phyloP scores from a whole-genome alignment of 176 grass and related monocot species.

The Oryza australiensis region DNA sequence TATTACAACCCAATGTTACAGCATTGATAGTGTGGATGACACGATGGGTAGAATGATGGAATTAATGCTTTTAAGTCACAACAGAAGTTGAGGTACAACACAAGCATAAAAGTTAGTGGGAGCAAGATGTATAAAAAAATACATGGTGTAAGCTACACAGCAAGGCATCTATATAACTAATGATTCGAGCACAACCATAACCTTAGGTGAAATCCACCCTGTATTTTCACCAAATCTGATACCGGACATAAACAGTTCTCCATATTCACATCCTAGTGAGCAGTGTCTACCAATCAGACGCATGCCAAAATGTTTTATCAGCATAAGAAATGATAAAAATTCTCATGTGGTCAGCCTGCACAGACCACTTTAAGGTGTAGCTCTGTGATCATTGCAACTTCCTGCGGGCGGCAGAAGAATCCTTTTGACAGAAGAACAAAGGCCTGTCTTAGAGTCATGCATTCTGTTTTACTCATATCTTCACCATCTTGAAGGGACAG shows the following conservation, averaged over 20 bases:
- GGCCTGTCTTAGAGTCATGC: constrained; percentile 91
- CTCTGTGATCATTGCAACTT: constrained; percentile 84
- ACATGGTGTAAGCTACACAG: neutral
- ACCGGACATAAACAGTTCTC: neutral
- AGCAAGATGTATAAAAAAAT: neutral
- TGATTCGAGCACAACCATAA: neutral
- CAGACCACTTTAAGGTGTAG: constrained; percentile 96
- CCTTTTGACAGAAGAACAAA: constrained; percentile 78
- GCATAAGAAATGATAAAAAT: constrained; percentile 11
- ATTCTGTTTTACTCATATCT: constrained; percentile 77
- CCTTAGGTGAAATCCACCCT: neutral
- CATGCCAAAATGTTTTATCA: neutral
- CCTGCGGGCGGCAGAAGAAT: constrained; percentile 87
- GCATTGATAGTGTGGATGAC: neutral
- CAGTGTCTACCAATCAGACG: neutral
- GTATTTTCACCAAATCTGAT: neutral
- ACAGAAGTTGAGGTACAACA: neutral
- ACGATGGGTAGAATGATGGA: constrained; percentile 3
- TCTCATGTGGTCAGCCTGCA: constrained; percentile 30
- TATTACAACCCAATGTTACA: constrained; percentile 16
- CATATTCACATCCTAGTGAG: constrained; percentile 5
- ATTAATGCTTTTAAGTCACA: constrained; percentile 1
- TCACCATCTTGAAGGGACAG: constrained; percentile 80
- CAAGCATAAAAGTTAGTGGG: constrained; percentile 9
- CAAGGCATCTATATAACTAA: constrained; percentile 8